Conservation (phyloP, 805 yeast species). For the Ogataea polymorpha region DNA sequence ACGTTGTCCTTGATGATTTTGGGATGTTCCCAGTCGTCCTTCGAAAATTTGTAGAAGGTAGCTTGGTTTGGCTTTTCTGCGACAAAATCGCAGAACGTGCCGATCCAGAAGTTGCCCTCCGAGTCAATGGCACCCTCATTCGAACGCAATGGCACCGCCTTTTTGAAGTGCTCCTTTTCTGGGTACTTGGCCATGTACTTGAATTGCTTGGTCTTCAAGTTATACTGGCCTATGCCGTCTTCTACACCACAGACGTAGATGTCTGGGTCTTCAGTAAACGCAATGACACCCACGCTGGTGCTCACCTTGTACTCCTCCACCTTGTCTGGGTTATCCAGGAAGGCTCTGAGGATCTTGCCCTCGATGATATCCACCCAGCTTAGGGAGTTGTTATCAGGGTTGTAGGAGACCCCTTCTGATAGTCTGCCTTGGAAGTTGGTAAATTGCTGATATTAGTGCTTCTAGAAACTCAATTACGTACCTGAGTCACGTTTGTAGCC, state of each 20-base stretch:
- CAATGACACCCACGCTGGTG: slow-evolving; percentile 67
- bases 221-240: slow-evolving; percentile 58
- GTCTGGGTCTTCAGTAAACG: slow-evolving; percentile 55
- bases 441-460: slow-evolving; percentile 19
- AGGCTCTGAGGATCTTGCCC: slow-evolving; percentile 39
- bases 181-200: slow-evolving; percentile 39
- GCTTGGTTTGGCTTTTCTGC: slow-evolving; percentile 48
- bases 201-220: slow-evolving; percentile 40
- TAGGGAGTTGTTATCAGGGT: slow-evolving; percentile 49
- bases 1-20: slow-evolving; percentile 38
- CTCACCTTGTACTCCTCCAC: slow-evolving; percentile 35
- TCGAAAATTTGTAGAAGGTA: slow-evolving; percentile 42
- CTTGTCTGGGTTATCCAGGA: slow-evolving; percentile 23
- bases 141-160: slow-evolving; percentile 46
- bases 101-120: slow-evolving; percentile 74
- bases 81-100: slow-evolving; percentile 57
- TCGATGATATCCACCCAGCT: slow-evolving; percentile 47
- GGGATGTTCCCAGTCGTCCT: slow-evolving; percentile 27
- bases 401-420: slow-evolving; percentile 67
- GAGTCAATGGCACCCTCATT: slow-evolving; percentile 85
- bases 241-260: slow-evolving; percentile 59
- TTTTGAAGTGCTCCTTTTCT: slow-evolving; percentile 32
- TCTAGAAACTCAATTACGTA: background rate
- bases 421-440: slow-evolving; percentile 41
- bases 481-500: slow-evolving; percentile 8